phyloP scores from a whole-genome alignment of 169 alveolate genomes.

The Cyclospora cayetanensis region DNA sequence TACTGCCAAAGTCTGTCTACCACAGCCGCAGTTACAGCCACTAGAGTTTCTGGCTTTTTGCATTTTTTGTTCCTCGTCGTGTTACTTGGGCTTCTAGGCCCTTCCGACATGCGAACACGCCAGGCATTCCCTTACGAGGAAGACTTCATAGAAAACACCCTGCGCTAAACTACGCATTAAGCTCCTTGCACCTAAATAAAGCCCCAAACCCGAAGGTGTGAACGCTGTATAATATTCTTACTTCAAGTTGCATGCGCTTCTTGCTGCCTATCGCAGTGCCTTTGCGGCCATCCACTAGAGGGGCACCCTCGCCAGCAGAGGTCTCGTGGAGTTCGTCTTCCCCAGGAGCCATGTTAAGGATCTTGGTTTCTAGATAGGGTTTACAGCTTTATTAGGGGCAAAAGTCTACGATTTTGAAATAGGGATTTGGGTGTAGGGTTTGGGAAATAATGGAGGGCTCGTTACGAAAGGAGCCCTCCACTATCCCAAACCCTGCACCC shows the following conservation, averaged over 20 bases:
- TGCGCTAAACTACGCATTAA: background rate
- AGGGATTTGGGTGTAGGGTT: background rate
- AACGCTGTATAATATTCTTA: background rate
- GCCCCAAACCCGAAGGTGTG: background rate
- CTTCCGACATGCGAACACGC: background rate
- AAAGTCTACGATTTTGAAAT: background rate
- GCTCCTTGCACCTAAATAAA: too few relatives aligned
- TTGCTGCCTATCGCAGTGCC: conserved; percentile 6
- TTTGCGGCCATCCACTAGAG: background rate
- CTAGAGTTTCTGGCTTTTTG: background rate
- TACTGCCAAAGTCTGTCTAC: background rate
- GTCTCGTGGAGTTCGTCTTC: too few relatives aligned
- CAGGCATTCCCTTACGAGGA: background rate
- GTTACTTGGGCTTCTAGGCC: background rate
- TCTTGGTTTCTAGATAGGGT: background rate
- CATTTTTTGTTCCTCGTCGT: background rate
- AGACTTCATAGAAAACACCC: background rate
- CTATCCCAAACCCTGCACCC: too few relatives aligned
- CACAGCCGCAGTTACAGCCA: background rate
- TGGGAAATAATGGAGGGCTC: too few relatives aligned
- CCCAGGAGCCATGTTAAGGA: background rate
- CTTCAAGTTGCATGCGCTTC: conserved; percentile 65
- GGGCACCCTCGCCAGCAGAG: too few relatives aligned
- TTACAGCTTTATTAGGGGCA: background rate
- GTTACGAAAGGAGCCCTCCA: too few relatives aligned